Evolutionary conservation across 805 yeast genomes (phyloP).

Genomic region (Cyberlindnera nakhonratchasimensis): DNA sequence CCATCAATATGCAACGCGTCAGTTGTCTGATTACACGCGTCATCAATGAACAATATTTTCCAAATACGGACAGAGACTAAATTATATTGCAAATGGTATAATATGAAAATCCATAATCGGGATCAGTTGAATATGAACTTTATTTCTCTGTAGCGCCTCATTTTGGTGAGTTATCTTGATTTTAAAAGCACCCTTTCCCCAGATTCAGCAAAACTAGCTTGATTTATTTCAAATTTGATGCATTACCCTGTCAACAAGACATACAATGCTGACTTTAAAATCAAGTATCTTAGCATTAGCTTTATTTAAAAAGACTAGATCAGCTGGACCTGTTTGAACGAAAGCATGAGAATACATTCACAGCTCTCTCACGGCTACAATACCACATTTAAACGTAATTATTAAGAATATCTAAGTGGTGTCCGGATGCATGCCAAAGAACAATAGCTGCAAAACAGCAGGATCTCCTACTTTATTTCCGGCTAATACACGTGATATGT

Average conservation of each 20-base stretch:
- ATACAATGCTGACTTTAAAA: neutral
- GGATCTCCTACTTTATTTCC: neutral
- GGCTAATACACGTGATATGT: neutral
- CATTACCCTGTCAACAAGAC: too few species aligned
- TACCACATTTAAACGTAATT: neutral
- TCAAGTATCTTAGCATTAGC: neutral
- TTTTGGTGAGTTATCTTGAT: neutral
- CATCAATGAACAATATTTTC: constrained; percentile 8
- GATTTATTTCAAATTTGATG: too few species aligned
- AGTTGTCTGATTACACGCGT: constrained; percentile 10
- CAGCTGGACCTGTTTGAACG: too few species aligned
- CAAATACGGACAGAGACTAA: constrained; percentile 1
- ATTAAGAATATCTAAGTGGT: neutral
- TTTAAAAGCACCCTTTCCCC: neutral
- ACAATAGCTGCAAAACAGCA: neutral
- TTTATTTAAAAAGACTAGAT: neutral
- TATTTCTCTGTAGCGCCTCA: neutral
- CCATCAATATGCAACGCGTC: constrained; percentile 5
- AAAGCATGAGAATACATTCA: too few species aligned
- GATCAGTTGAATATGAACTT: too few species aligned
- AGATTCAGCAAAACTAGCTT: too few species aligned
- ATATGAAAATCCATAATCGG: too few species aligned
- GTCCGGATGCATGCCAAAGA: constrained; percentile 1
- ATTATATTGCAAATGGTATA: neutral
- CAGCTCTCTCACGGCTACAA: too few species aligned